Evolutionary conservation across 495 filamentous ascomycete species (phyloP), one percentile per base, ranked within the genome.

Genomic region (Apodospora peruviana): DNA sequence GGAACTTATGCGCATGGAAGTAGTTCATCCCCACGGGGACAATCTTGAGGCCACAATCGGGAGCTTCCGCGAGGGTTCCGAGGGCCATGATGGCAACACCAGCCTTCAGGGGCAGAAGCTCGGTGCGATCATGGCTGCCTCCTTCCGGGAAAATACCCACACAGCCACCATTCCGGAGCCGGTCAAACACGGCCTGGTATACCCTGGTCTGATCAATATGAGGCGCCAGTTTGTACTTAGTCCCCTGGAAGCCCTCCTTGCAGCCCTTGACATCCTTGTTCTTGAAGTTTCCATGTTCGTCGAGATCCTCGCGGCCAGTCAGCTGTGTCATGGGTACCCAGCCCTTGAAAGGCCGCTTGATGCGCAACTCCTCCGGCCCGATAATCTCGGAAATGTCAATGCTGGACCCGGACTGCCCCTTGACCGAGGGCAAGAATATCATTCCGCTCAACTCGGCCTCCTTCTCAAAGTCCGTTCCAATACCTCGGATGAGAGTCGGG

Each of bases 21-120:
- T 99, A 99, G 61, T 99, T 99, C 93, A 97, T 97, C 51, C 94
- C 94, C 42, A 90, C 91, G n/a, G 94, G 94, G n/a, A 99, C 87
- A 57, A 99, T 97, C 65, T 88, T 94, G 53, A 99, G 63, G n/a
- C 86, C 90, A 61, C 86, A 96, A 53, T 94, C 77, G 3, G 91
- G 93, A 40, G 89, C 79, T 35, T 86, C 83, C n/a, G 87, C 87
- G 23, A 99, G 75, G 3, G 94, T 88, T 18, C 91, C 93, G 40
- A 99, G 79, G 19, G 93, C 93, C 91, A 99, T 99, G 52, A 99
- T 87, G 41, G 93, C 93, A 43, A 99, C 89, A 62, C 93, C 93
- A 63, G 93, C 94, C 80, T 99, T 99, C 42, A 99, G 72, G 5
- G 94, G 94, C 40, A 99, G 75, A 18, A 99, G 73, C 61, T 94